Evolutionary conservation across 139 green algal species (phyloP).

Genomic region (Tetraselmis striata): DNA sequence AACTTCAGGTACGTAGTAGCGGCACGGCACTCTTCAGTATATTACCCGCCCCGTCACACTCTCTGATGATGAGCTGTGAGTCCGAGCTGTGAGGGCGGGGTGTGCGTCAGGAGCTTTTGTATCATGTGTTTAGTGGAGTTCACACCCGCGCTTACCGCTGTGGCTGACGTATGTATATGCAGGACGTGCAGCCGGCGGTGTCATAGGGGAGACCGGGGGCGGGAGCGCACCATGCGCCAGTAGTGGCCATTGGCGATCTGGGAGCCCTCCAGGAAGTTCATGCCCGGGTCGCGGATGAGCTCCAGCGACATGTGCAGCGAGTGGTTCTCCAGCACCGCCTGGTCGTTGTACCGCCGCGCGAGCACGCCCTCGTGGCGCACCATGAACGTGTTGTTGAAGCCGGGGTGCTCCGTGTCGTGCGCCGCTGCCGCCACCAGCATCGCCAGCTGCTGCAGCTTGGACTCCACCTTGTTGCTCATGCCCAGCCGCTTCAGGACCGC

Average conservation of each 20-base stretch:
- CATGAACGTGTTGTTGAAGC: conserved; percentile 48
- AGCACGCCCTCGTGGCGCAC: conserved; percentile 23
- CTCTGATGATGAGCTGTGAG: no score
- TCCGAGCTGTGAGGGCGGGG: no score
- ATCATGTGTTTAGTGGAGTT: no score
- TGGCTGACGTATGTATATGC: no score
- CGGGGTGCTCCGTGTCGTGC: conserved; percentile 29
- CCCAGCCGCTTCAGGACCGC: neutral
- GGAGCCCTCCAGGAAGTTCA: conserved; percentile 7
- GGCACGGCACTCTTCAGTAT: no score
- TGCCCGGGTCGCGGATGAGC: conserved; percentile 15
- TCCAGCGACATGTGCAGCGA: conserved; percentile 24
- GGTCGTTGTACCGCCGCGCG: conserved; percentile 50
- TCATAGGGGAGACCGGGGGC: no score
- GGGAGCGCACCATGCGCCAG: no score
- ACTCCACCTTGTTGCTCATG: neutral
- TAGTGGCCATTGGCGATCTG: neutral
- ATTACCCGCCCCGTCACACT: no score
- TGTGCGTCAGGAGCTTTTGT: no score
- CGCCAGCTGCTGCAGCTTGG: neutral
- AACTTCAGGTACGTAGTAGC: no score
- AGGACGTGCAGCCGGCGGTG: no score
- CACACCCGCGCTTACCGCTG: no score
- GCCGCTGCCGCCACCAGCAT: neutral
- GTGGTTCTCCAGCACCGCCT: conserved; percentile 34